phyloP scores from a whole-genome alignment of 805 yeast species.

The Torulaspora indica region DNA sequence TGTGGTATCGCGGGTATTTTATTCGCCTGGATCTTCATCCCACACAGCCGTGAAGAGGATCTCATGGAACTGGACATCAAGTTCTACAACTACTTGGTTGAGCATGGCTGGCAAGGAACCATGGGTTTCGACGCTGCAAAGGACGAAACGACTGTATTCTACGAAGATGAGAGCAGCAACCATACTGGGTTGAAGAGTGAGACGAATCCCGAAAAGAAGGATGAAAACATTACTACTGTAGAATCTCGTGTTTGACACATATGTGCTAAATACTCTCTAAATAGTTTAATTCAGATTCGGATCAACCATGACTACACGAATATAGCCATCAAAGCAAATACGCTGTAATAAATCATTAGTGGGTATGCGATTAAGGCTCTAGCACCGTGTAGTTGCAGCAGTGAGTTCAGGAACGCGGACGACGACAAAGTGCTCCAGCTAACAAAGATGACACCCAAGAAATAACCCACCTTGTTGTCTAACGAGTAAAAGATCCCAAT shows the following conservation, averaged over 20 bases:
- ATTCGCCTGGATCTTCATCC: slow-evolving; percentile 56
- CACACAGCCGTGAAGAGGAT: slow-evolving; percentile 68
- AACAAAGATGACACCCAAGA: slow-evolving; percentile 60
- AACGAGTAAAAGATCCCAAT: slow-evolving; percentile 71
- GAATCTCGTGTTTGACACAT: slow-evolving; percentile 5
- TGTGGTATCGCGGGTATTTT: slow-evolving; percentile 63
- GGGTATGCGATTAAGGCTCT: slow-evolving; percentile 93
- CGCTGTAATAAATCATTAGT: slow-evolving; percentile 81
- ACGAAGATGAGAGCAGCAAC: slow-evolving; percentile 2
- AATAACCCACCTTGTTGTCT: slow-evolving; percentile 71
- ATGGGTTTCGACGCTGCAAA: slow-evolving; percentile 35
- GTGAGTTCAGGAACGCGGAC: slow-evolving; percentile 86
- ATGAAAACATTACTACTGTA: slow-evolving; percentile 7
- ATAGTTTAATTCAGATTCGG: too few species aligned
- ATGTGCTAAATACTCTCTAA: neutral
- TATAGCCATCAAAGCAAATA: slow-evolving; percentile 93
- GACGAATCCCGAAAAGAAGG: slow-evolving; percentile 4
- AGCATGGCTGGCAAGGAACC: slow-evolving; percentile 52
- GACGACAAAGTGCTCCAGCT: slow-evolving; percentile 92
- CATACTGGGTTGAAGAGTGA: neutral
- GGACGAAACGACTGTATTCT: slow-evolving; percentile 1
- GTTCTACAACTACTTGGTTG: slow-evolving; percentile 55
- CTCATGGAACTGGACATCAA: slow-evolving; percentile 57
- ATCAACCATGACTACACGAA: slow-evolving; percentile 44
- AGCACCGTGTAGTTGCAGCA: slow-evolving; percentile 75